Conservation (phyloP, 2,329 filamentous ascomycete genomes). For the Cladobotryum protrusum region DNA sequence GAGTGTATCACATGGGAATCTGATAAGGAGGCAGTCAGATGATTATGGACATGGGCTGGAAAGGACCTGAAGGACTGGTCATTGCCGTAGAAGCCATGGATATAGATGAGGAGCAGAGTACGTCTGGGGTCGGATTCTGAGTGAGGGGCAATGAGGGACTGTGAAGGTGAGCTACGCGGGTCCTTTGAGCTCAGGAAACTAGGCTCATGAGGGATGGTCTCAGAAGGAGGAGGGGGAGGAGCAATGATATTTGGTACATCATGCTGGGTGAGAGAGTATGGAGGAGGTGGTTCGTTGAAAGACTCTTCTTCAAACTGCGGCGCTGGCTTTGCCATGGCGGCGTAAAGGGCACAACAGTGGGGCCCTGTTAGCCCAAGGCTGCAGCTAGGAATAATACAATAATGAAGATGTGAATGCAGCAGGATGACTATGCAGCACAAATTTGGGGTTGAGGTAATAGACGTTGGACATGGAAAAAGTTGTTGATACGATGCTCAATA, state of each 20-base stretch:
- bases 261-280: constrained; percentile 4
- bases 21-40: constrained; percentile 58
- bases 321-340: constrained; percentile 6
- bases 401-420: too few species aligned
- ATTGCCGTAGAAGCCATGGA: constrained; percentile 87
- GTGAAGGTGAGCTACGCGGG: constrained; percentile 44
- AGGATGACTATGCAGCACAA: too few species aligned
- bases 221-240: neutral
- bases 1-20: constrained; percentile 78
- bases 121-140: constrained; percentile 31
- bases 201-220: neutral
- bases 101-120: constrained; percentile 69
- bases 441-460: too few species aligned
- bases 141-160: constrained; percentile 33
- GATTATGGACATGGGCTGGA: constrained; percentile 76
- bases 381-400: too few species aligned
- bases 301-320: neutral
- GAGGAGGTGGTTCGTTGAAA: neutral
- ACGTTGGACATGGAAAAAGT: too few species aligned
- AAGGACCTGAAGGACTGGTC: constrained; percentile 84
- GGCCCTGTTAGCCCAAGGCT: too few species aligned
- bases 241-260: neutral
- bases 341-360: neutral
- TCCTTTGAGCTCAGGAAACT: constrained; percentile 23
- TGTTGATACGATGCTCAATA: too few species aligned